Evolutionary conservation across 176 grass and related monocot genomes (phyloP).

Genomic region (Oryza brachyantha): DNA sequence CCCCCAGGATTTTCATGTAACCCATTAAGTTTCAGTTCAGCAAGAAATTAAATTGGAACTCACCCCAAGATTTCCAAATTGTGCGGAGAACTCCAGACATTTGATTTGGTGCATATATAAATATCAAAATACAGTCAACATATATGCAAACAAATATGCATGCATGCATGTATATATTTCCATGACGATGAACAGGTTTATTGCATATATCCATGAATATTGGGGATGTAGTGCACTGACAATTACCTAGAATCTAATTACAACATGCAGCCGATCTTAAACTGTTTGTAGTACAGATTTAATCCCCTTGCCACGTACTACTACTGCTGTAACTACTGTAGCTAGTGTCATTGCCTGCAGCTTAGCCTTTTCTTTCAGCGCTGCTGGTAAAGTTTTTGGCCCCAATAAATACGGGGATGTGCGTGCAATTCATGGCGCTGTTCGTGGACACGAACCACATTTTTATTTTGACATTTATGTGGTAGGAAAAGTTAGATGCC

Average conservation of each 20-base stretch:
- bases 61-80: background rate
- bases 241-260: background rate
- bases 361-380: background rate
- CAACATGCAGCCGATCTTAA: background rate
- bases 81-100: background rate
- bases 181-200: background rate
- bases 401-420: constrained; percentile 7
- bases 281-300: background rate
- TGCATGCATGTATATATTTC: background rate
- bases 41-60: background rate
- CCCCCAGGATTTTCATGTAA: too few relatives aligned
- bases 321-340: background rate
- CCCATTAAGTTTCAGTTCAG: too few relatives aligned
- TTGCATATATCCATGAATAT: background rate
- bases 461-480: constrained; percentile 56
- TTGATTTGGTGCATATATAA: background rate
- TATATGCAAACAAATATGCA: background rate
- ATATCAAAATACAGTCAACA: background rate
- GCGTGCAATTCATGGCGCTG: constrained; percentile 17
- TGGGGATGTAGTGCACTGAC: background rate
- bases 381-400: background rate
- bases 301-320: constrained; percentile 6
- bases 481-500: constrained; percentile 44
- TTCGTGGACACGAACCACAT: constrained; percentile 24
- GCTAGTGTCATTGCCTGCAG: background rate